Conservation (phyloP, 179 eudicot genomes). For the Spinacia oleracea region DNA sequence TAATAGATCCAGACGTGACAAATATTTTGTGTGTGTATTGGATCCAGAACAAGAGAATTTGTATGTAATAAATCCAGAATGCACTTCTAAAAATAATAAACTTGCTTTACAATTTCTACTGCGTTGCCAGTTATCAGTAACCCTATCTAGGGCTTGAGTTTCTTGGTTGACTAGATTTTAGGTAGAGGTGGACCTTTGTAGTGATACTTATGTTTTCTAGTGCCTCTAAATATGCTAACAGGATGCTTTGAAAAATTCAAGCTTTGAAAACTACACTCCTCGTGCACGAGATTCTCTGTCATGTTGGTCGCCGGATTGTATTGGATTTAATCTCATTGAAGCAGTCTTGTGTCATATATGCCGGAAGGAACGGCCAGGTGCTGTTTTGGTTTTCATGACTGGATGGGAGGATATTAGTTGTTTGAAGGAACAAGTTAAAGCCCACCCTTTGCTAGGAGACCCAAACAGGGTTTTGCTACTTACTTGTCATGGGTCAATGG, state of each 20-base stretch:
- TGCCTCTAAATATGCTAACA: conserved; percentile 33
- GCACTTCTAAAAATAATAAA: no score
- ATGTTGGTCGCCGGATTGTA: conserved; percentile 84
- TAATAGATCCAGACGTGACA: no score
- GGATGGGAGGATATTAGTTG: conserved; percentile 99
- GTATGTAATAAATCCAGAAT: no score
- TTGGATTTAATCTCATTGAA: conserved; percentile 96
- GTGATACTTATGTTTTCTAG: conserved; percentile 13
- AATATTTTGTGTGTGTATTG: no score
- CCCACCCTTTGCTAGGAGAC: conserved; percentile 95
- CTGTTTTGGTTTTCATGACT: conserved; percentile 97
- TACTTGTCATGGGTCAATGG: conserved; percentile 99
- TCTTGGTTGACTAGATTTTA: background rate
- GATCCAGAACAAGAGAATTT: no score
- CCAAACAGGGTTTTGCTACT: conserved; percentile 93
- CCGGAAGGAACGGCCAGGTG: conserved; percentile 94
- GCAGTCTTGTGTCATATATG: conserved; percentile 93
- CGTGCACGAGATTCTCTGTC: conserved; percentile 92
- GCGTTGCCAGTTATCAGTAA: conserved; percentile 8
- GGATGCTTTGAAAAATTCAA: conserved; percentile 80
- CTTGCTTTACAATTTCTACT: background rate
- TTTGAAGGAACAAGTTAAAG: conserved; percentile 91
- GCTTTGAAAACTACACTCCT: conserved; percentile 78
- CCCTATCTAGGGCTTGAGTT: background rate
- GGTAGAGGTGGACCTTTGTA: conserved; percentile 14